Evolutionary conservation across 1,284 basidiomycete species (phyloP).

Genomic region (Ceratobasidium sp.): DNA sequence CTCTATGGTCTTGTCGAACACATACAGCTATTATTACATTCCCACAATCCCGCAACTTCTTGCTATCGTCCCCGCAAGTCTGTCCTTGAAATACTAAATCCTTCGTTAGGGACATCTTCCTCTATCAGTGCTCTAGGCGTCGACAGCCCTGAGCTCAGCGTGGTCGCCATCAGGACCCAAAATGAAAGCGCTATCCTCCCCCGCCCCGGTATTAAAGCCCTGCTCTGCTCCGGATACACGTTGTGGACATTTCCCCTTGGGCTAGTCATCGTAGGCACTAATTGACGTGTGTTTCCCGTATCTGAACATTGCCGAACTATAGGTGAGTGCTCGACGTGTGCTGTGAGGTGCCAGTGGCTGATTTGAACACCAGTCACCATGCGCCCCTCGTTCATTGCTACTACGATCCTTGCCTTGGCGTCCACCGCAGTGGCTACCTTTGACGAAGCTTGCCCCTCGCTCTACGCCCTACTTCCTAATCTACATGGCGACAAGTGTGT

Average conservation of each 20-base stretch:
- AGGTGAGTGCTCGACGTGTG: too few relatives aligned
- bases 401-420: conserved; percentile 8
- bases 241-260: too few relatives aligned
- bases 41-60: neutral
- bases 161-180: neutral
- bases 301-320: too few relatives aligned
- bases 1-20: neutral
- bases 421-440: neutral
- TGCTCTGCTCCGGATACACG: too few relatives aligned
- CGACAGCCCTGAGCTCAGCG: neutral
- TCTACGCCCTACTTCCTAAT: neutral
- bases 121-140: neutral
- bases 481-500: neutral
- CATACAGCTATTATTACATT: neutral
- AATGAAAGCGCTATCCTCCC: too few relatives aligned
- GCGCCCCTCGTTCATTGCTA: conserved; percentile 19
- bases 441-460: neutral
- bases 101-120: too few relatives aligned
- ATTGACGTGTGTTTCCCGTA: too few relatives aligned
- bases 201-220: neutral
- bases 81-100: too few relatives aligned
- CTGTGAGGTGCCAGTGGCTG: too few relatives aligned
- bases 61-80: neutral
- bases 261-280: too few relatives aligned
- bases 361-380: neutral